Conservation (phyloP, 306 rosid species). For the Trifolium repens region DNA sequence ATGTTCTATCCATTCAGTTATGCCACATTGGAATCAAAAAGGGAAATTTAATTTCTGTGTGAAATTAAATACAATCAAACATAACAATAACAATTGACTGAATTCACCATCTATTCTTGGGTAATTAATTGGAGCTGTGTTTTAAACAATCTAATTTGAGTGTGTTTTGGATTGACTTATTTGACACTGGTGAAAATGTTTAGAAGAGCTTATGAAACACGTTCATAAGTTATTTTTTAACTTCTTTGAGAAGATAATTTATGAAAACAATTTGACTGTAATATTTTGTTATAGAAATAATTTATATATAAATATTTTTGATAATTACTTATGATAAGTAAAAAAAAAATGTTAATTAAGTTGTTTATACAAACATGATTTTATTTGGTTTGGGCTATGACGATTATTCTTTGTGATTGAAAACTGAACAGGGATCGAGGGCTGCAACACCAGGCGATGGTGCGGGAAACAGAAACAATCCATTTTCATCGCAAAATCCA, state of each 20-base stretch:
- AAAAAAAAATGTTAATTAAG: neutral
- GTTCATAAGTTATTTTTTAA: neutral
- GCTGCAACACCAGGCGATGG: constrained; percentile 50
- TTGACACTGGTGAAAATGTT: neutral
- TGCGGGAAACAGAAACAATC: constrained; percentile 67
- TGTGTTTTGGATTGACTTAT: neutral
- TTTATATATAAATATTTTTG: neutral
- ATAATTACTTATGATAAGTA: neutral
- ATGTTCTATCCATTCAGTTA: neutral
- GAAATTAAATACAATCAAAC: neutral
- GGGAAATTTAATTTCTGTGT: neutral
- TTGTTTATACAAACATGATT: neutral
- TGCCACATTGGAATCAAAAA: constrained; percentile 22
- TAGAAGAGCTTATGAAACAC: neutral
- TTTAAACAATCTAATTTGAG: neutral
- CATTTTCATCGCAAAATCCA: constrained; percentile 73
- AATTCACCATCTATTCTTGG: neutral
- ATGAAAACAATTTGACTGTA: neutral
- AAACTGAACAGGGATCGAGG: constrained; percentile 66
- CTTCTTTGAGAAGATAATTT: neutral
- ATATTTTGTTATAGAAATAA: neutral
- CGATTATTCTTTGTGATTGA: neutral
- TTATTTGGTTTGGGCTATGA: neutral
- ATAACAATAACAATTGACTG: neutral
- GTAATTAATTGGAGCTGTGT: neutral